Percentiles rank a stretch among this genome's conserved stretches.
These are phyloP conservation scores for Tricholoma sp. DNA, from an alignment of 768 basidiomycete species.

Conservation along the genomic window DNA sequence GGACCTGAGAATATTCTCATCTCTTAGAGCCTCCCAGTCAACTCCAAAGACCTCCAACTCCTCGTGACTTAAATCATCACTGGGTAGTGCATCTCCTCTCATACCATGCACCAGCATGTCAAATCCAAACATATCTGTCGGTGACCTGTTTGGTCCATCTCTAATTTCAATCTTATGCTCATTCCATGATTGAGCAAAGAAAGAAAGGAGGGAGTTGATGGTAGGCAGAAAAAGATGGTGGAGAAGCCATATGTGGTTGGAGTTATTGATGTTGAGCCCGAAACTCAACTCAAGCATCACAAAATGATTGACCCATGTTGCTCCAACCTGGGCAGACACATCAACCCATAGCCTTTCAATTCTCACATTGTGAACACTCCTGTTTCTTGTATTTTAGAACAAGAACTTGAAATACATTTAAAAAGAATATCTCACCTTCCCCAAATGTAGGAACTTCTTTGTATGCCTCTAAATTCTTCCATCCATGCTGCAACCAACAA, in stretches of 20 bases:
- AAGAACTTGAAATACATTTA: not conserved
- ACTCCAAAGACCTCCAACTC: constrained; percentile 20
- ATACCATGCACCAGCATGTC: constrained; percentile 22
- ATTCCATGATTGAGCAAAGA: constrained; percentile 30
- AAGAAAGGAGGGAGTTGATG: constrained; percentile 21
- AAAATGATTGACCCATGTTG: constrained; percentile 30
- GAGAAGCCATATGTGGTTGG: constrained; percentile 32
- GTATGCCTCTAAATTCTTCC: constrained; percentile 13
- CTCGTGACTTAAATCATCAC: constrained; percentile 4
- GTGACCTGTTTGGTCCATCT: constrained; percentile 18
- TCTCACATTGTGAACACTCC: constrained; percentile 32
- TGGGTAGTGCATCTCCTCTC: not conserved
- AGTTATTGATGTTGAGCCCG: constrained; percentile 23
- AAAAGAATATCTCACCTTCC: constrained; percentile 20
- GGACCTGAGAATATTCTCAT: constrained; percentile 5
- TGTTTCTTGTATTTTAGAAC: constrained; percentile 4
- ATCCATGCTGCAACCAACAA: constrained; percentile 28
- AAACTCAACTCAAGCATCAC: constrained; percentile 21
- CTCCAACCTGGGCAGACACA: constrained; percentile 18
- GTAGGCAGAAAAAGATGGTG: constrained; percentile 27
- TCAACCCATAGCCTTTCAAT: constrained; percentile 36
- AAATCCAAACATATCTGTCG: constrained; percentile 27
- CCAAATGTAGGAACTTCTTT: constrained; percentile 29
- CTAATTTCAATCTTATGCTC: constrained; percentile 21
- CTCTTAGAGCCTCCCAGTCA: constrained; percentile 22